These are phyloP conservation scores for Colletotrichum orbiculare DNA, from an alignment of 2,329 filamentous ascomycete species.

Conservation along the genomic window DNA sequence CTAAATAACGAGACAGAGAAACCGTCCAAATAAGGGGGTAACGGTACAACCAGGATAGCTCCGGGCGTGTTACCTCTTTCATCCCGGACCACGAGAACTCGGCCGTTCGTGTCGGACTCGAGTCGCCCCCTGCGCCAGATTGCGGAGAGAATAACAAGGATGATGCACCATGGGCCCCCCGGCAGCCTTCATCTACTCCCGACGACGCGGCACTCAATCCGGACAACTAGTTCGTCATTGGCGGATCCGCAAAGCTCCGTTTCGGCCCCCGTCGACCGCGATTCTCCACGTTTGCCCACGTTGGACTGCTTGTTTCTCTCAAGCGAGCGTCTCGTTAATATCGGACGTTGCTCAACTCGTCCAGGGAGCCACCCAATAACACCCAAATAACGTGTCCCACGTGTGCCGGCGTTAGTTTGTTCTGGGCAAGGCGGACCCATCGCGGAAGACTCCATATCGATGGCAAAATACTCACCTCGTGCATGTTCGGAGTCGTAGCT, in stretches of 20 bases:
- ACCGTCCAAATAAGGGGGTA: too few species aligned
- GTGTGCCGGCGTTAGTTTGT: constrained; percentile 19
- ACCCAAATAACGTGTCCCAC: constrained; percentile 14
- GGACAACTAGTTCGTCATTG: constrained; percentile 21
- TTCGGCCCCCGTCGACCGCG: constrained; percentile 19
- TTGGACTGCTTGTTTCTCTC: neutral
- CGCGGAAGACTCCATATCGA: constrained; percentile 6
- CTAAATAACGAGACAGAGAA: neutral
- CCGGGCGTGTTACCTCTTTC: constrained; percentile 12
- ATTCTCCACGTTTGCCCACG: neutral
- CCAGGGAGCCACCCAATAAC: neutral
- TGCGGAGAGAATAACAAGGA: constrained; percentile 29
- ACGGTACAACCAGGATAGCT: neutral
- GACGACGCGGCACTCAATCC: constrained; percentile 29
- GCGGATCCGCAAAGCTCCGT: constrained; percentile 18
- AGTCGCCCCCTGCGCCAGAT: constrained; percentile 13
- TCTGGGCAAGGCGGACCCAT: constrained; percentile 16
- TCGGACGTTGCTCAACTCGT: neutral
- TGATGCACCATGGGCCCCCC: constrained; percentile 29
- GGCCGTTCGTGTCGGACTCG: constrained; percentile 13
- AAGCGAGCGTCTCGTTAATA: neutral
- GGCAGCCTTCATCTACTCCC: constrained; percentile 28
- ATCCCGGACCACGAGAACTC: neutral
- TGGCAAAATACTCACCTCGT: neutral
- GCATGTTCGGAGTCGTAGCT: neutral